These are phyloP conservation scores for Alnus rubra DNA, from an alignment of 306 rosid species.

Conservation along the genomic window DNA sequence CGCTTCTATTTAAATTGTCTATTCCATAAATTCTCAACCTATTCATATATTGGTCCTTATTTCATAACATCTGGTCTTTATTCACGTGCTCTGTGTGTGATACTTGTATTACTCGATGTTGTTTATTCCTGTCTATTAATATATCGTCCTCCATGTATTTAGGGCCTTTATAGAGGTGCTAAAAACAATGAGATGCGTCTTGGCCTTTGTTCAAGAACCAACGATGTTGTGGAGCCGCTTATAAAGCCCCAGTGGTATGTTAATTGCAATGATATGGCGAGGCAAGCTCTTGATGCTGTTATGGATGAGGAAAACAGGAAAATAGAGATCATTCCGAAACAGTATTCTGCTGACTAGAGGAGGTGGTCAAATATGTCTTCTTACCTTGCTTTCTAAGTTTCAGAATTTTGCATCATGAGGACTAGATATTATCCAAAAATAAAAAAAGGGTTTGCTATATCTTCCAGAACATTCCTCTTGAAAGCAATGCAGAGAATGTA, in stretches of 20 bases:
- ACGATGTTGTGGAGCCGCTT: slow-evolving; percentile 93
- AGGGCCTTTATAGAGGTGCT: slow-evolving; percentile 87
- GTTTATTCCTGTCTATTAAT: slow-evolving; percentile 17
- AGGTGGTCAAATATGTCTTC: slow-evolving; percentile 35
- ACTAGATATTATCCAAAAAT: background rate
- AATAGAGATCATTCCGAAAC: slow-evolving; percentile 77
- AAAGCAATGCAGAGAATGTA: background rate
- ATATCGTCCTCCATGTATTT: slow-evolving; percentile 29
- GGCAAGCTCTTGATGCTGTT: slow-evolving; percentile 75
- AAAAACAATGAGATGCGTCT: slow-evolving; percentile 93
- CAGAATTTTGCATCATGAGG: background rate
- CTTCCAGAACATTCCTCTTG: background rate
- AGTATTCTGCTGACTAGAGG: slow-evolving; percentile 88
- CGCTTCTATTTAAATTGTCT: no score
- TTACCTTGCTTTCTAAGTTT: slow-evolving; percentile 2
- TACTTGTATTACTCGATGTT: background rate
- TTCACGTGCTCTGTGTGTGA: background rate
- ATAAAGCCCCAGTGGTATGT: slow-evolving; percentile 97
- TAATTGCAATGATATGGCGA: slow-evolving; percentile 65
- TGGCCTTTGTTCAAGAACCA: slow-evolving; percentile 87
- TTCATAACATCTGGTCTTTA: background rate
- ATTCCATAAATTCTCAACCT: no score
- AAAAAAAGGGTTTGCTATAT: background rate
- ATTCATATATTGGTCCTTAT: background rate
- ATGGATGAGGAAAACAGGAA: slow-evolving; percentile 56